phyloP scores from a whole-genome alignment of 805 yeast genomes.

The Saccharomycopsis javanensis region DNA sequence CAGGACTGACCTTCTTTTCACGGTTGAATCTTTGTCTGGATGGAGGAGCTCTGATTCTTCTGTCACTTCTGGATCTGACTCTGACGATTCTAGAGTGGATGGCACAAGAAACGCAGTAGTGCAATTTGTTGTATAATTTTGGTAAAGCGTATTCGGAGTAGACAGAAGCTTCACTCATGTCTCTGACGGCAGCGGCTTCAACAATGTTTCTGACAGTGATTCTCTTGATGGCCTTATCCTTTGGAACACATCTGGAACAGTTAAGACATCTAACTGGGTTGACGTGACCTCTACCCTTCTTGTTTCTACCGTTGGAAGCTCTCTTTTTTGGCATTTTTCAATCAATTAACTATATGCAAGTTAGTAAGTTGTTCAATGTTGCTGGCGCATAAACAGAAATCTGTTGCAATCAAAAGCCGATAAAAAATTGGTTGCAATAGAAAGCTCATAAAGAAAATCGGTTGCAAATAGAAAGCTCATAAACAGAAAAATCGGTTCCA shows the following conservation, averaged over 20 bases:
- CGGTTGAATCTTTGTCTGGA: conserved; percentile 97
- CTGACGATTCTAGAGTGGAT: conserved; percentile 99
- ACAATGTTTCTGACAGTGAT: conserved; percentile 99
- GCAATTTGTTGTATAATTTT: conserved; percentile 98
- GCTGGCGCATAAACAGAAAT: not conserved
- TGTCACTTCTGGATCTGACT: conserved; percentile 98
- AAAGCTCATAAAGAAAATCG: too few relatives aligned
- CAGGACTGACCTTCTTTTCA: conserved; percentile 93
- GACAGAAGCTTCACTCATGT: conserved; percentile 98
- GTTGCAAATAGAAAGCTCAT: too few relatives aligned
- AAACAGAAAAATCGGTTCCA: too few relatives aligned
- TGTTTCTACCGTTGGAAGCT: conserved; percentile 99
- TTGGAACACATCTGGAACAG: conserved; percentile 99
- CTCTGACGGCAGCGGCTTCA: conserved; percentile 99
- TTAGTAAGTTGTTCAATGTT: not conserved
- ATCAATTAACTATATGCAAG: not conserved
- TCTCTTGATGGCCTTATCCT: conserved; percentile 99
- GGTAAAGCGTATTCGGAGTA: conserved; percentile 99
- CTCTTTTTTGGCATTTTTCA: conserved; percentile 96
- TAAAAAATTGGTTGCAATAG: too few relatives aligned
- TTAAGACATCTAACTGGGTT: conserved; percentile 99
- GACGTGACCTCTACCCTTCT: conserved; percentile 99
- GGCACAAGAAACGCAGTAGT: conserved; percentile 99
- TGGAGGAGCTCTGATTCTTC: conserved; percentile 99
- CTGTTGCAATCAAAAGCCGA: too few relatives aligned